These are phyloP conservation scores for Acrodontium crateriforme DNA, from an alignment of 2,329 filamentous ascomycete species.

Conservation along the genomic window DNA sequence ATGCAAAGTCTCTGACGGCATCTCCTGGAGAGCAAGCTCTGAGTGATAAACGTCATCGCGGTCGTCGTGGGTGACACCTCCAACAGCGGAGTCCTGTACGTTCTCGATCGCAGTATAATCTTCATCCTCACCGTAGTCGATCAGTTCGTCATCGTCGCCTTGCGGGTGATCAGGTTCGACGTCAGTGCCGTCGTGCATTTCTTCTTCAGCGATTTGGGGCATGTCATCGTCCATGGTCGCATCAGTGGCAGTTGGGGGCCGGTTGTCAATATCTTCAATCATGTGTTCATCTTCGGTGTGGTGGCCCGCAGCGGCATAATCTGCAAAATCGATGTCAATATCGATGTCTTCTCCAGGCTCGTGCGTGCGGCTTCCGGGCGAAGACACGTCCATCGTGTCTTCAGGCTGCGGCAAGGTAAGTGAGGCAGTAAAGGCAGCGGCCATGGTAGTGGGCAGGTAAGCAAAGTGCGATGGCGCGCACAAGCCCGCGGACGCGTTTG, in stretches of 20 bases:
- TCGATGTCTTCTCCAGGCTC: slow-evolving; percentile 43
- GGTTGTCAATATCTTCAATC: slow-evolving; percentile 35
- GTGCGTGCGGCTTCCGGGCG: slow-evolving; percentile 27
- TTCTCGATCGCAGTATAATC: slow-evolving; percentile 3
- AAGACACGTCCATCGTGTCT: slow-evolving; percentile 44
- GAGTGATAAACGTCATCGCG: no score
- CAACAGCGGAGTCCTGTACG: slow-evolving; percentile 6
- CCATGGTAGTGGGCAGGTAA: slow-evolving; percentile 11
- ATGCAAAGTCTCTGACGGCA: no score
- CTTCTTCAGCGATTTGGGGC: slow-evolving; percentile 20
- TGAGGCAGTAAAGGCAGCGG: slow-evolving; percentile 13
- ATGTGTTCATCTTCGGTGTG: slow-evolving; percentile 40
- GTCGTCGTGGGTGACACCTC: not conserved
- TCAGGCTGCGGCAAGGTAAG: slow-evolving; percentile 19
- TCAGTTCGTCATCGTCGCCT: slow-evolving; percentile 23
- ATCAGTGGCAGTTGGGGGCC: slow-evolving; percentile 22
- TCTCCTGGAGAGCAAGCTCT: no score
- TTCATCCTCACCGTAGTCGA: slow-evolving; percentile 24
- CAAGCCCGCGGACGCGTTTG: no score
- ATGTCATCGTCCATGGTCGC: slow-evolving; percentile 21
- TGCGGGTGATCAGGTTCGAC: slow-evolving; percentile 5
- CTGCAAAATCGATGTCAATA: slow-evolving; percentile 44
- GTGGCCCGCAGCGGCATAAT: slow-evolving; percentile 14
- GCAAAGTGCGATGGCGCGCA: no score
- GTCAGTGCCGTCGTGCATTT: slow-evolving; percentile 17